phyloP scores from a whole-genome alignment of 2,329 filamentous ascomycete genomes.

The Fusarium poae region DNA sequence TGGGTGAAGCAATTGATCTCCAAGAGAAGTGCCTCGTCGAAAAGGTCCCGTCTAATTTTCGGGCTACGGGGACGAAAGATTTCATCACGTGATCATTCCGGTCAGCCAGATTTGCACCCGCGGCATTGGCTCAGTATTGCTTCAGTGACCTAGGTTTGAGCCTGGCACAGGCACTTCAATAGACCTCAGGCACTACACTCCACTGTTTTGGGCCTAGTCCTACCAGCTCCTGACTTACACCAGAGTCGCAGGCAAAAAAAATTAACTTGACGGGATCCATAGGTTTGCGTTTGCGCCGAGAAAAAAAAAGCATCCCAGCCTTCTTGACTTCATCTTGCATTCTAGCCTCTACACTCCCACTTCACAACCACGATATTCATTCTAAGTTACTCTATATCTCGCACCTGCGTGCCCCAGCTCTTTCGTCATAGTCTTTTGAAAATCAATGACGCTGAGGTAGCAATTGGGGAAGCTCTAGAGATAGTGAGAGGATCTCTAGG shows the following conservation, averaged over 20 bases:
- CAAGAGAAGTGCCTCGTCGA: constrained; percentile 60
- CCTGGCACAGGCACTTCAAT: constrained; percentile 32
- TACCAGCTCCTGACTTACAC: constrained; percentile 46
- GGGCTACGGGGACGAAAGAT: constrained; percentile 50
- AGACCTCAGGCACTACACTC: constrained; percentile 39
- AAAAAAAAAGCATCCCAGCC: constrained; percentile 42
- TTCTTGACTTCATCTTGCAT: constrained; percentile 24
- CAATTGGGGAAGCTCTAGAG: constrained; percentile 79
- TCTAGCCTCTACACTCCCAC: constrained; percentile 12
- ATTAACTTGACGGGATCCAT: constrained; percentile 37
- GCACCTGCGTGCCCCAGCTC: constrained; percentile 10
- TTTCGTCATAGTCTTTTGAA: constrained; percentile 30
- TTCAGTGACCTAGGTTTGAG: constrained; percentile 32
- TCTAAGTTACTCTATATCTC: background rate
- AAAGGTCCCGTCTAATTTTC: constrained; percentile 62
- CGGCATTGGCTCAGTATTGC: constrained; percentile 45
- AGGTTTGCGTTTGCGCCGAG: constrained; percentile 39
- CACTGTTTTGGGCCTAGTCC: constrained; percentile 34
- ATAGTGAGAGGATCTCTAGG: constrained; percentile 83
- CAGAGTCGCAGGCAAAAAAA: constrained; percentile 47
- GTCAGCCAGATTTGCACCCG: constrained; percentile 49
- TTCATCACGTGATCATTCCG: constrained; percentile 55
- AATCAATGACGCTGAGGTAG: constrained; percentile 76
- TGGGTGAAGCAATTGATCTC: constrained; percentile 56
- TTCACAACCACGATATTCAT: constrained; percentile 8